phyloP scores from a whole-genome alignment of 139 green algal genomes.

The Raphidocelis subcapitata region DNA sequence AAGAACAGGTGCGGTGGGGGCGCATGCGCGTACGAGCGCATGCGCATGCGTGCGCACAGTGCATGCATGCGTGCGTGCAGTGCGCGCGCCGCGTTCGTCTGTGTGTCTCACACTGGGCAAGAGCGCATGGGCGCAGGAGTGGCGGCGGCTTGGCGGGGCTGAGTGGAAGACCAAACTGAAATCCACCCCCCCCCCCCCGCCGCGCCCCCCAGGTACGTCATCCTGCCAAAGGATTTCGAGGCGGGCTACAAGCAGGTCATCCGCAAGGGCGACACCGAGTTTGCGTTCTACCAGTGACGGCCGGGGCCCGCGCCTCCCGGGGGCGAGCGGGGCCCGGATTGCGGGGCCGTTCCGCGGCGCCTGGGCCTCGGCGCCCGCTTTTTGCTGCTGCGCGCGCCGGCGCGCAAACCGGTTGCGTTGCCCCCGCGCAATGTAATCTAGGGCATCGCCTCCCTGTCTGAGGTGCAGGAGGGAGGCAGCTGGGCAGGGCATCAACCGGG shows the following conservation, averaged over 20 bases:
- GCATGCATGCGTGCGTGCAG: neutral
- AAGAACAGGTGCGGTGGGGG: conserved; percentile 73
- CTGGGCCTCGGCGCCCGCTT: neutral
- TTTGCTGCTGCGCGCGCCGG: neutral
- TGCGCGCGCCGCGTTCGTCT: neutral
- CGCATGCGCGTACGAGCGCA: neutral
- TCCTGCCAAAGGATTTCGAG: conserved; percentile 99
- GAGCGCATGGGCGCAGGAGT: too few relatives aligned
- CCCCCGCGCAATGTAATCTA: too few relatives aligned
- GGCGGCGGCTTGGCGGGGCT: too few relatives aligned
- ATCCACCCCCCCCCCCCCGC: neutral
- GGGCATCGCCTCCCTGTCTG: too few relatives aligned
- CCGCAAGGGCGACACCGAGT: conserved; percentile 87
- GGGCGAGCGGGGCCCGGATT: neutral
- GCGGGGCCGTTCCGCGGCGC: neutral
- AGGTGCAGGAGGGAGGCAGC: neutral
- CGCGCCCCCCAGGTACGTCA: conserved; percentile 99
- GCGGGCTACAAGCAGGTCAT: conserved; percentile 98
- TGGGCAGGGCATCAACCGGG: neutral
- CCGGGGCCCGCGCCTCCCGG: too few relatives aligned
- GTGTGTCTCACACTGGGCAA: too few relatives aligned
- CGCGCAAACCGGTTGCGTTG: neutral
- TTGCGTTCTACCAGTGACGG: conserved; percentile 97
- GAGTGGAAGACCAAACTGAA: neutral
- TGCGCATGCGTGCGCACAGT: too few relatives aligned